Conservation (phyloP, 352 stramenopile species). For the Globisporangium okanoganense region DNA sequence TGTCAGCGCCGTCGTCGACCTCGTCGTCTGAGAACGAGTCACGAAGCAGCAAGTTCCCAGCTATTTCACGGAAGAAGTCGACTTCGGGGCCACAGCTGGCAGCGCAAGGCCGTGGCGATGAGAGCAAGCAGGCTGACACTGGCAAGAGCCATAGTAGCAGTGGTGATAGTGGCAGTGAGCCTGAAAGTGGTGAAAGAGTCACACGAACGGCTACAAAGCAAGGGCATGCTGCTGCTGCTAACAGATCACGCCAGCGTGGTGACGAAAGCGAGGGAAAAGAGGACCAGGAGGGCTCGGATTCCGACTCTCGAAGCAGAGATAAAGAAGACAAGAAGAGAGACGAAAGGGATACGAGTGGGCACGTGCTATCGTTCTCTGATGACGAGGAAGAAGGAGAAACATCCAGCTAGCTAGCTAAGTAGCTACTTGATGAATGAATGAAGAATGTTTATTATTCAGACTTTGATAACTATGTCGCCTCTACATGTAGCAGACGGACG, state of each 20-base stretch:
- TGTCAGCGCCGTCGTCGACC: not conserved
- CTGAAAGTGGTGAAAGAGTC: not conserved
- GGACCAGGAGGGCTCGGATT: not conserved
- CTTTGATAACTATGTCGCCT: not conserved
- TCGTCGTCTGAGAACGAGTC: slow-evolving; percentile 10
- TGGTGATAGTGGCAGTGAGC: not conserved
- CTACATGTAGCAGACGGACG: not conserved
- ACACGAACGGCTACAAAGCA: not conserved
- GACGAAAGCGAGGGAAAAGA: not conserved
- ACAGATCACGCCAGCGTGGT: not conserved
- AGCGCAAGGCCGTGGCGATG: not conserved
- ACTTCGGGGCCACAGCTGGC: not conserved
- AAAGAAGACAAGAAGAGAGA: not conserved
- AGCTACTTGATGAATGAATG: not conserved
- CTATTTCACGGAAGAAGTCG: slow-evolving; percentile 6
- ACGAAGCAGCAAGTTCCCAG: slow-evolving; percentile 4
- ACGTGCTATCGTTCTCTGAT: slow-evolving; percentile 9
- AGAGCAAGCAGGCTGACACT: not conserved
- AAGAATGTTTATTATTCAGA: too few relatives aligned
- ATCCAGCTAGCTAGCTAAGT: not conserved
- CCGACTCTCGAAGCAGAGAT: not conserved
- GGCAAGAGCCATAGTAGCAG: not conserved
- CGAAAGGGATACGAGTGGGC: not conserved
- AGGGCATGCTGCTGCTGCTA: not conserved
- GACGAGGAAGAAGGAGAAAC: slow-evolving; percentile 1